These are phyloP conservation scores for Hypoxylon sp. DNA, from an alignment of 2,329 filamentous ascomycete species.

Conservation along the genomic window DNA sequence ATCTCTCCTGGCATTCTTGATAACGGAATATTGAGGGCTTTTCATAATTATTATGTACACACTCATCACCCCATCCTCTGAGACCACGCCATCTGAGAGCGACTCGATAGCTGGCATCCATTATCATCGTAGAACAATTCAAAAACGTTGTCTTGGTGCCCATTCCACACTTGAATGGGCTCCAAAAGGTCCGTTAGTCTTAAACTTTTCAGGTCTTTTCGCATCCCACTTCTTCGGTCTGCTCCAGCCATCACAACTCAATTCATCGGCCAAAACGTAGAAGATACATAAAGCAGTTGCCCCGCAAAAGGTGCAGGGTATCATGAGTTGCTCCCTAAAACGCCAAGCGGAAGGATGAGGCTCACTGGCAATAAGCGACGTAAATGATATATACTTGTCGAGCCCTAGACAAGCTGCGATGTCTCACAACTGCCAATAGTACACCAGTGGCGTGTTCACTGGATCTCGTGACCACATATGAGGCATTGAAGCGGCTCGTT, in stretches of 20 bases:
- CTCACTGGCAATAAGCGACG: slow-evolving; percentile 23
- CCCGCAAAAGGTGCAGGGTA: slow-evolving; percentile 50
- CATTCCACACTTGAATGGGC: background rate
- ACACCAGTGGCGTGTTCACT: slow-evolving; percentile 52
- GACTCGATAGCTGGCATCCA: slow-evolving; percentile 1
- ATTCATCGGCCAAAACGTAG: slow-evolving; percentile 7
- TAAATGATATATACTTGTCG: slow-evolving; percentile 31
- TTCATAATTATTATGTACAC: slow-evolving; percentile 26
- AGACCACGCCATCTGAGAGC: background rate
- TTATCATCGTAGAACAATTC: background rate
- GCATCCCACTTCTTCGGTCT: slow-evolving; percentile 9
- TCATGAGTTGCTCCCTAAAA: slow-evolving; percentile 45
- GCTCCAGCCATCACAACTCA: slow-evolving; percentile 1
- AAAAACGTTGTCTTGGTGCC: slow-evolving; percentile 8
- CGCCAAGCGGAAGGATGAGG: slow-evolving; percentile 40
- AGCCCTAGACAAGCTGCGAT: slow-evolving; percentile 7
- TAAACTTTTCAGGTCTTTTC: slow-evolving; percentile 11
- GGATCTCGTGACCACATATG: slow-evolving; percentile 64
- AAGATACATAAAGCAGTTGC: slow-evolving; percentile 30
- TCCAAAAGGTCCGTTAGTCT: background rate
- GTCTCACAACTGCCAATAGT: slow-evolving; percentile 3
- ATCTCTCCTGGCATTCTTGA: slow-evolving; percentile 5
- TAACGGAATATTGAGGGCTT: slow-evolving; percentile 9
- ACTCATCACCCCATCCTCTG: background rate
- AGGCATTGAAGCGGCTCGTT: slow-evolving; percentile 67